Base-by-base conservation (phyloP, 1,284 basidiomycete genomes). In the Boletus subluridellus region DNA sequence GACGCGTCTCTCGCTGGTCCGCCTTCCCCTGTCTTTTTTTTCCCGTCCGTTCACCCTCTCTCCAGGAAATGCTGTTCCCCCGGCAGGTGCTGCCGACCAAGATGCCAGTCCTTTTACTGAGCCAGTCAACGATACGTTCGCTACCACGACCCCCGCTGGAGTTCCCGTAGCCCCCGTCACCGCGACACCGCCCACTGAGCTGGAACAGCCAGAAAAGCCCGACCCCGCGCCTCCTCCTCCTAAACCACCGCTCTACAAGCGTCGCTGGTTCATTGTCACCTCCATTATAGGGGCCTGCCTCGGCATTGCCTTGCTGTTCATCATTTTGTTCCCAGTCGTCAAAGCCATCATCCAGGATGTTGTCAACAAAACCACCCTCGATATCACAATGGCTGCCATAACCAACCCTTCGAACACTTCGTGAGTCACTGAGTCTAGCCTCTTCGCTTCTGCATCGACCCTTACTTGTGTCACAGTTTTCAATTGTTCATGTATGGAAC, bases 281-380 rank as follows among this genome's bases (percentile, higher is more conserved):
- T 65, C 64, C 54, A 49, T 71, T 52, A 59, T 79, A 30, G 65
- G 57, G 2, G 60, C 77, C 17, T 77, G 80, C 9, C 65, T 88
- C 17, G 80, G 75, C 44, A 86, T 89, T 54, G 82, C 78, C 12
- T 69, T 88, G 21, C 69, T 89, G 9, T 88, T 89, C 72, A 80
- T 88, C 58, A 53, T 87, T 30, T 70, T 87, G 26, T 89, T 81
- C 68, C 86, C 86, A 6, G 82, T 89, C 57, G 75, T 89, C 55
- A 77, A 74, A 50, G 86, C 86, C 42, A 84, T 88, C 59, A 78
- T 81, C 34, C 85, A 87, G 62, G 77, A 82, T 34, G 78, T 87
- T 32, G 78, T 88, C 30, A 82, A 86, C 60, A 75, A 77, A 47
- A 74, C 79, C 39, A 77, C 77, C 15, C 72, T 89, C 42, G 76